Base-by-base conservation (phyloP, 805 yeast species). In the Lipomyces lipofer region DNA sequence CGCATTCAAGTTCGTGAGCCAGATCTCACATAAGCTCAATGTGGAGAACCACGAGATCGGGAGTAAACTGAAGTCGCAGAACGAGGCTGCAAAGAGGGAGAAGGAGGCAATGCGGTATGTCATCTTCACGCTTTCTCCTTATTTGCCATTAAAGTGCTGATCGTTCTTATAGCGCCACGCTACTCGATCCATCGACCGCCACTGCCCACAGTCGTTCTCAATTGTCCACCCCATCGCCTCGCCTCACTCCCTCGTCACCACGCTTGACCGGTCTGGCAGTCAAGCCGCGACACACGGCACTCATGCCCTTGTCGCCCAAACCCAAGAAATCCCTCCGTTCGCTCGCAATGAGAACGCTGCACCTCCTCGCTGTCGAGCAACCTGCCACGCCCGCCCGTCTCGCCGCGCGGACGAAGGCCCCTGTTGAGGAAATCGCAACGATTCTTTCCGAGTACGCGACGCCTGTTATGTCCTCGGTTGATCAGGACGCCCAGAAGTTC, bases 311-410 rank as follows among this genome's bases (percentile, higher is more conserved):
- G 13, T 52, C 66, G 19, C 50, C 63, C 15, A 62, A 47, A 30
- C 54, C 67, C 2, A 51, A 64, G 10, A 60, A 61, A 42, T 53
- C 64, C 25, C 49, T 62, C 30, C 46, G 62, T 17, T 59, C 64
- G 15, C 61, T 66, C 24, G 52, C 65, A n/a, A 66, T 60, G 60
- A 73, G 77, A 48, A 68, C 79, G 35, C 62, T 78, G 21, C 77
- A 77, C 57, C 65, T 75, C 24, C 62, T 80, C 33, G 80, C 84
- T 0, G 64, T 79, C 39, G 83, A 81, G 1, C 54, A 50, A 25
- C 82, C 83, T 1, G 65, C 69, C 15, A 63, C 78, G 0, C 58
- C 66, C 1, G 60, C 64, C 2, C 67, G 67, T 1, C 60, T 79
- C 10, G 55, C 68, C 7, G 57, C 59, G 29, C 64, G 67, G 21